Evolutionary conservation across 2,329 filamentous ascomycete genomes (phyloP), one percentile per base, ranked within the genome.

Genomic region (Xylariaceae sp.): DNA sequence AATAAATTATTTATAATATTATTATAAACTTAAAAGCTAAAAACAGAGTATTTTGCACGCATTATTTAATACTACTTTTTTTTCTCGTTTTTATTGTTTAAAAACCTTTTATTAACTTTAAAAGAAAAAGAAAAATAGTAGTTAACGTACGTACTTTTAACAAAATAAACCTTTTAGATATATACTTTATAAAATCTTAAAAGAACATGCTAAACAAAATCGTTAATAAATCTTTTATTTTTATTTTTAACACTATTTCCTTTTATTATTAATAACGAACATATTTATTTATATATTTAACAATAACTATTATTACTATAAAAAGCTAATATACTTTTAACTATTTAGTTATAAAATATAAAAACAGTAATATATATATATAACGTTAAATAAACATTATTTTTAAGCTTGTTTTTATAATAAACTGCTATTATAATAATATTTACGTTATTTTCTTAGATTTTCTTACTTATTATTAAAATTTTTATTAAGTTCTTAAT

Each of bases 321-420:
- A 24, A 52, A 24, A 24, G 24, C 1, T 19, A 41, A 17, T 52
- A 21, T 23, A 52, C 6, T 1, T 41, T 52, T 52, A 41, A 41
- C 21, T 52, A 44, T 26, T 52, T 52, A 14, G 24, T 48, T 34
- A 48, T 55, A 55, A 47, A 24, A 9, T 55, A 55, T 55, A 55
- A 41, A 41, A 55, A 47, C 26, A 47, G 14, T 12, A 49, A 55
- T 31, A 23, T 14, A 4, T 48, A 48, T 28, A 31, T 48, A 11
- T 48, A 55, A 49, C 2, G n/a, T 2, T 28, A 49, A 43, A 55
- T 48, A 49, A 36, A 55, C 16, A 46, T 23, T 23, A 24, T 39
- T 16, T 28, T 49, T 17, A 34, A 34, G 16, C 3, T 14, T 24
- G 19, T 55, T 24, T 19, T 11, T 23, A 17, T 19, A 17, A 14